These are phyloP conservation scores for Kuraishia borneana DNA, from an alignment of 805 yeast species.

Conservation along the genomic window DNA sequence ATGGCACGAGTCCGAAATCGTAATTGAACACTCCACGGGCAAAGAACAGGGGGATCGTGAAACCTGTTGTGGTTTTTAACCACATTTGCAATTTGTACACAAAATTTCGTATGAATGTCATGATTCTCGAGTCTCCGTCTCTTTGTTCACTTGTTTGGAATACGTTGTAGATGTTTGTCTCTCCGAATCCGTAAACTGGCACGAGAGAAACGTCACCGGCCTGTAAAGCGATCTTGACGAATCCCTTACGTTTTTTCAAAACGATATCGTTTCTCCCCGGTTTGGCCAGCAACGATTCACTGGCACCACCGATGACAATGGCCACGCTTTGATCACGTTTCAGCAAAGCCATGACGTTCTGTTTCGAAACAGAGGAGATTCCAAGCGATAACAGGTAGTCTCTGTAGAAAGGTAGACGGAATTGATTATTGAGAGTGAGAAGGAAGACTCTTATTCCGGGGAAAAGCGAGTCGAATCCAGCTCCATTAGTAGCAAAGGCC, in stretches of 20 bases:
- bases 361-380: conserved; percentile 70
- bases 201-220: conserved; percentile 71
- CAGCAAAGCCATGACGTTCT: conserved; percentile 57
- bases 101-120: conserved; percentile 7
- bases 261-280: conserved; percentile 61
- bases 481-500: conserved; percentile 72
- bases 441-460: conserved; percentile 80
- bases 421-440: conserved; percentile 75
- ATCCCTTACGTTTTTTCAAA: conserved; percentile 72
- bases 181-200: conserved; percentile 89
- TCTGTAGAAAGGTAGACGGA: conserved; percentile 72
- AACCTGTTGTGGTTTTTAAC: conserved; percentile 63
- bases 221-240: conserved; percentile 76
- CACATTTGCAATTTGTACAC: conserved; percentile 54
- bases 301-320: conserved; percentile 93
- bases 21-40: conserved; percentile 90
- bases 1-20: conserved; percentile 86
- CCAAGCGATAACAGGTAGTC: conserved; percentile 80
- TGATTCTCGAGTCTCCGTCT: neutral
- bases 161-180: conserved; percentile 47
- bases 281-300: conserved; percentile 65
- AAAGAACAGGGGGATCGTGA: conserved; percentile 83
- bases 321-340: conserved; percentile 63
- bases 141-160: conserved; percentile 16
- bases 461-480: conserved; percentile 51